Evolutionary conservation across 164 flowering plant genomes (phyloP), one percentile per base, ranked within the genome.

Genomic region (Macadamia integrifolia): DNA sequence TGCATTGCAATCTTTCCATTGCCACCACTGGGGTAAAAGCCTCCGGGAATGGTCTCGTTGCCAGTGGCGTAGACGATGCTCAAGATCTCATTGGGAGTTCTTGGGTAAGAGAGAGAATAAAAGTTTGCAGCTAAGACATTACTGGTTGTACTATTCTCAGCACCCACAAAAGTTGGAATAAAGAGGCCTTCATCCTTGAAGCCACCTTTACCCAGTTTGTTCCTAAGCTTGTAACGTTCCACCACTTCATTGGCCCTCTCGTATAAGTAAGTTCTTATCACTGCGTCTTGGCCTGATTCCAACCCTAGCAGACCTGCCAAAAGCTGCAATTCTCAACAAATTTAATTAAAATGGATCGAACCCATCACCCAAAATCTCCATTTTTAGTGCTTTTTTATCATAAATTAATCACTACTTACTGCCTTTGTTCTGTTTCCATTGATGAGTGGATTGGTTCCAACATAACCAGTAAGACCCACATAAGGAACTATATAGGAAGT

Each of bases 221-320:
- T 81, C 71, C 91, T 76, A 0, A 88, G 76, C 3, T 63, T 30
- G 66, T 88, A 86, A 0, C 87, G 87, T 1, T 46, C n/a, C 61
- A 90, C 89, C 10, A 28, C 23, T 56, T 74, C 59, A 0, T 43
- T 0, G 0, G 73, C 78, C n/a, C 76, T 72, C 71, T 86, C 79
- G 71, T 83, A 88, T 1, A 88, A 83, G 5, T 77, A 56, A 6
- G 68, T 17, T 42, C 96, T 55, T 13, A 88, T 75, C 0, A 83
- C 83, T 2, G 91, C 91, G 30, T 88, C 90, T 69, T 90, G 96
- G 0, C 96, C 93, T 0, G 88, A 32, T 77, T 90, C 90, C 46
- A 85, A 85, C 0, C 83, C 93, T 60, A 90, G 66, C 1, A 90
- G 80, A 14, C 86, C 86, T 15, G 87, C 86, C 35, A 82, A 59